Evolutionary conservation across 2,329 filamentous ascomycete genomes (phyloP), one percentile per base, ranked within the genome.

Genomic region (Colletotrichum simmondsii): DNA sequence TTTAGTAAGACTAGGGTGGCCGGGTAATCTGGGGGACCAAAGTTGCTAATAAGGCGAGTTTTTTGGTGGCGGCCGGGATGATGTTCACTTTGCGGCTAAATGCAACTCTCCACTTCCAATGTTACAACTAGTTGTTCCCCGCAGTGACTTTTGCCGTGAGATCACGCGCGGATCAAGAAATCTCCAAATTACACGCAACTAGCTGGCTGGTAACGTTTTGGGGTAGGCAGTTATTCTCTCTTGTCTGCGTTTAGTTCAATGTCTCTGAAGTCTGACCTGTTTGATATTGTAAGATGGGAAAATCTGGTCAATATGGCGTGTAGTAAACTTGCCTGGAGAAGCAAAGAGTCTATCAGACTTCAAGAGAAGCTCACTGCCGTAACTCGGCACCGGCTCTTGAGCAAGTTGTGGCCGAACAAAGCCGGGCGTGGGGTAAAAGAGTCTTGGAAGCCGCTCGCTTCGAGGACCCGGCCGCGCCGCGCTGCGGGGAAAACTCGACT

Each of bases 31-130:
- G n/a, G 32, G 24, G 32, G 37, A 30, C 16, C 62, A 24, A 12
- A 46, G 22, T 35, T 26, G 22, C 10, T 57, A 16, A n/a, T 37
- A 49, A 26, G 35, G 8, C 28, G 32, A 14, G 32, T 12, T 35
- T 22, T 22, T 11, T 49, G 42, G 42, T 22, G 19, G 42, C 42
- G 42, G 42, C 42, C 42, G 42, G 42, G 42, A 49, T 49, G 19
- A 73, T 52, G 28, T 32, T 32, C 42, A 37, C 30, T 61, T 73
- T 53, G 35, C 72, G 72, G 72, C 72, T 74, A 74, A 74, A 74
- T 73, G 37, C 65, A 60, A 46, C 8, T 68, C 69, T 73, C 72
- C 72, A 72, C 69, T 73, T 71, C 42, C 24, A 59, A 59, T 68
- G 35, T 19, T 46, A 68, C 70, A 35, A 53, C 46, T 28, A 7